Conservation (phyloP, 2,329 filamentous ascomycete genomes). For the Grosmannia clavigera region DNA sequence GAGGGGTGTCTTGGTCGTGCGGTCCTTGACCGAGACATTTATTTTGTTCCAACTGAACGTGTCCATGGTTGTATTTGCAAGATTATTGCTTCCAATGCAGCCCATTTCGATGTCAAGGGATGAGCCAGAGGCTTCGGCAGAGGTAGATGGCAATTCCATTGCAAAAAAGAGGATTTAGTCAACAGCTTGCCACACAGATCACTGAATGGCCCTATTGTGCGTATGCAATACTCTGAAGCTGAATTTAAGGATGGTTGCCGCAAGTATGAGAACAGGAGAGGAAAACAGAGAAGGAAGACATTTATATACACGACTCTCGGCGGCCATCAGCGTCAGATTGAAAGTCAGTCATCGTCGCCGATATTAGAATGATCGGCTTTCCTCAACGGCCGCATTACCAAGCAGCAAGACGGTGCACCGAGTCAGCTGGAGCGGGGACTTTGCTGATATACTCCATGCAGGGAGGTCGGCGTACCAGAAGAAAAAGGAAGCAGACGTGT, state of each 20-base stretch:
- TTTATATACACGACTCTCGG: neutral
- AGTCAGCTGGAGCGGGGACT: neutral
- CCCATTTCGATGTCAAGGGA: neutral
- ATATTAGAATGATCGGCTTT: neutral
- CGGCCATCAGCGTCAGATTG: neutral
- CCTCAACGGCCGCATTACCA: neutral
- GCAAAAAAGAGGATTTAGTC: neutral
- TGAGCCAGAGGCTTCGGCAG: neutral
- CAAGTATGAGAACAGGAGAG: neutral
- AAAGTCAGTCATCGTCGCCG: neutral
- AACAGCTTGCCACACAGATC: neutral
- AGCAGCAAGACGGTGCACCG: neutral
- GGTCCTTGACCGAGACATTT: slow-evolving; percentile 60
- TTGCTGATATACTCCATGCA: neutral
- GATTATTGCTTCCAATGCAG: neutral
- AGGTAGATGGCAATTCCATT: neutral
- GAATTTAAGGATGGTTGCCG: neutral
- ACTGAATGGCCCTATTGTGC: neutral
- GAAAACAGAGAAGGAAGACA: neutral
- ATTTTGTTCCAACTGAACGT: neutral
- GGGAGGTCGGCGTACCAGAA: neutral
- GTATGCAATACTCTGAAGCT: neutral
- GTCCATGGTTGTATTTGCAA: neutral
- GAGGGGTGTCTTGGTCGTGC: slow-evolving; percentile 51
- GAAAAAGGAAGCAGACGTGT: neutral